Evolutionary conservation across 176 grass and related monocot genomes (phyloP).

Genomic region (Eragrostis nindensis): DNA sequence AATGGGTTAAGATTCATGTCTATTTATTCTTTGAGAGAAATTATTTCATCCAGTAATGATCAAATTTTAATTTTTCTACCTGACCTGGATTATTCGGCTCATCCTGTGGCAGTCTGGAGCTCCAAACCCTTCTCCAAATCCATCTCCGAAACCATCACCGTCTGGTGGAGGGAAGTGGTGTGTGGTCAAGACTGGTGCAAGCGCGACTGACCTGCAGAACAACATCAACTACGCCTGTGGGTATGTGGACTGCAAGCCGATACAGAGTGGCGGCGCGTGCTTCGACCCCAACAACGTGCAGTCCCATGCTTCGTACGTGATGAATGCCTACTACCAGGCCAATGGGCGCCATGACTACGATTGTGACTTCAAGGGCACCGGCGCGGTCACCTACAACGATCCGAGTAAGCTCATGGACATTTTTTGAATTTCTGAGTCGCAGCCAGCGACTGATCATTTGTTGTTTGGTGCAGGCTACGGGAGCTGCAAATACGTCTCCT

Average conservation of each 20-base stretch:
- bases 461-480: conserved; percentile 46
- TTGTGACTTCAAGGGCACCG: conserved; percentile 66
- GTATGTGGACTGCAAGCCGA: conserved; percentile 54
- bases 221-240: conserved; percentile 83
- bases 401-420: conserved; percentile 44
- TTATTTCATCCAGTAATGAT: background rate
- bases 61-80: background rate
- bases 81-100: background rate
- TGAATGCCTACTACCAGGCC: conserved; percentile 76
- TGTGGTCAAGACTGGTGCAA: conserved; percentile 53
- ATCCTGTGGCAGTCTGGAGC: conserved; percentile 35
- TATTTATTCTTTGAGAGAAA: background rate
- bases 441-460: background rate
- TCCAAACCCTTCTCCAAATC: conserved; percentile 36
- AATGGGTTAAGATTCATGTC: background rate
- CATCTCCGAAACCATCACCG: conserved; percentile 21
- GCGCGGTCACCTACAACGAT: conserved; percentile 49
- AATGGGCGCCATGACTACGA: conserved; percentile 46
- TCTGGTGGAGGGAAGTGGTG: conserved; percentile 65
- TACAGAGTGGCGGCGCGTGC: conserved; percentile 63
- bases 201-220: conserved; percentile 47
- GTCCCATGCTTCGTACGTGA: conserved; percentile 60
- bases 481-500: conserved; percentile 53
- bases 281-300: conserved; percentile 56
- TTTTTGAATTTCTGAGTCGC: background rate